phyloP scores from a whole-genome alignment of 2,329 filamentous ascomycete species.

The Zasmidium citrigriseum region DNA sequence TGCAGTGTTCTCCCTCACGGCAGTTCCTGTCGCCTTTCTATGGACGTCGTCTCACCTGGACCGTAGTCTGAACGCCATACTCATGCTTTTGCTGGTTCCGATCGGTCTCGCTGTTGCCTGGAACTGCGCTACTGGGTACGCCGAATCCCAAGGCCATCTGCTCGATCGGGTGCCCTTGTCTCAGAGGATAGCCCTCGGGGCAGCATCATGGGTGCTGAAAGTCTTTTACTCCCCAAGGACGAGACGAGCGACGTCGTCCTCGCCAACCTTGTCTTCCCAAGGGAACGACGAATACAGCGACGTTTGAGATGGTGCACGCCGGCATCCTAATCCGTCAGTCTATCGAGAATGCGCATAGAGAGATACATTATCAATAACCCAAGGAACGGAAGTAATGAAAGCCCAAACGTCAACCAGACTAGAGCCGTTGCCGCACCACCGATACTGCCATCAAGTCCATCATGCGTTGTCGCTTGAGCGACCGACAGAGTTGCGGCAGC shows the following conservation, averaged over 20 bases:
- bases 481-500: slow-evolving; percentile 13
- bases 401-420: slow-evolving; percentile 11
- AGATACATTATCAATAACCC: slow-evolving; percentile 5
- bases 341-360: slow-evolving; percentile 4
- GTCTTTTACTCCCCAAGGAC: not conserved
- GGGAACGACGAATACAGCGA: not conserved
- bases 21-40: slow-evolving; percentile 11
- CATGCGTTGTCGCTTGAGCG: slow-evolving; percentile 5
- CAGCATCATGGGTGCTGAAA: not conserved
- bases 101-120: slow-evolving; percentile 4
- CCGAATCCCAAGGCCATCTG: not conserved
- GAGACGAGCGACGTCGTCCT: not conserved
- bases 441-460: slow-evolving; percentile 6
- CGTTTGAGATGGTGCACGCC: not conserved
- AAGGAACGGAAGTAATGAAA: slow-evolving; percentile 2
- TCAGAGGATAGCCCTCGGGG: not conserved
- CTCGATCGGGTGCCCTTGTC: not conserved
- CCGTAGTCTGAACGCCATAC: slow-evolving; percentile 7
- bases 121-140: not conserved
- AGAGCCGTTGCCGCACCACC: slow-evolving; percentile 10
- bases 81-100: slow-evolving; percentile 9
- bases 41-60: slow-evolving; percentile 11
- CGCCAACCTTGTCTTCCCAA: not conserved
- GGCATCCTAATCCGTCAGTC: not conserved
- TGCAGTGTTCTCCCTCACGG: slow-evolving; percentile 2